Evolutionary conservation across 1,284 basidiomycete species (phyloP).

Genomic region (Heliocybe sulcata): DNA sequence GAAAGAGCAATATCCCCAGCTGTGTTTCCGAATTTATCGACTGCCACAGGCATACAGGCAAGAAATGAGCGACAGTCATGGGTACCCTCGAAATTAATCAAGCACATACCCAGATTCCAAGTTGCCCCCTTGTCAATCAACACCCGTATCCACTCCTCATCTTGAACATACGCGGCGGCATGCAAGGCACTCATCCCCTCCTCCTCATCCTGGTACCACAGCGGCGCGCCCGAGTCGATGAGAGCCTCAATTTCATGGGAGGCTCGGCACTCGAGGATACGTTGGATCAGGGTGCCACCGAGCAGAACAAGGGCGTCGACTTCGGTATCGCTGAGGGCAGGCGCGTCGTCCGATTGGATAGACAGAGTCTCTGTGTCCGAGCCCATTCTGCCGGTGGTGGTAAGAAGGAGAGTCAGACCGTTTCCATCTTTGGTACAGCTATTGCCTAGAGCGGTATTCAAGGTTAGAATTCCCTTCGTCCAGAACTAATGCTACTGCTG

Average conservation of each 20-base stretch:
- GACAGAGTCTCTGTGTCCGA: not conserved
- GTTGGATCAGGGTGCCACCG: constrained; percentile 50
- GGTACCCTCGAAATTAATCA: constrained; percentile 11
- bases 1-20: constrained; percentile 87
- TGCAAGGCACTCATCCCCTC: constrained; percentile 82
- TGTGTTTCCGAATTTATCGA: constrained; percentile 73
- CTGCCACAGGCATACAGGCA: constrained; percentile 27
- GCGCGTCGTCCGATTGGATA: constrained; percentile 5
- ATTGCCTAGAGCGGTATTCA: not conserved
- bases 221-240: constrained; percentile 71
- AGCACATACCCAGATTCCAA: constrained; percentile 80
- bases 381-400: not conserved
- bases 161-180: constrained; percentile 77
- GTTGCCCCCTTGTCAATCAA: constrained; percentile 81
- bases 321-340: constrained; percentile 25
- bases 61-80: not conserved
- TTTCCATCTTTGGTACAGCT: not conserved
- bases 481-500: no score
- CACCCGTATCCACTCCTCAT: constrained; percentile 51
- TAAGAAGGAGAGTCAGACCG: not conserved
- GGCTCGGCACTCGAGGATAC: constrained; percentile 47
- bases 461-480: no score
- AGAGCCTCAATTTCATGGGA: constrained; percentile 42
- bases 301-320: constrained; percentile 38
- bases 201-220: constrained; percentile 88